Evolutionary conservation across 768 basidiomycete genomes (phyloP).

Genomic region (Gelatoporia subvermispora): DNA sequence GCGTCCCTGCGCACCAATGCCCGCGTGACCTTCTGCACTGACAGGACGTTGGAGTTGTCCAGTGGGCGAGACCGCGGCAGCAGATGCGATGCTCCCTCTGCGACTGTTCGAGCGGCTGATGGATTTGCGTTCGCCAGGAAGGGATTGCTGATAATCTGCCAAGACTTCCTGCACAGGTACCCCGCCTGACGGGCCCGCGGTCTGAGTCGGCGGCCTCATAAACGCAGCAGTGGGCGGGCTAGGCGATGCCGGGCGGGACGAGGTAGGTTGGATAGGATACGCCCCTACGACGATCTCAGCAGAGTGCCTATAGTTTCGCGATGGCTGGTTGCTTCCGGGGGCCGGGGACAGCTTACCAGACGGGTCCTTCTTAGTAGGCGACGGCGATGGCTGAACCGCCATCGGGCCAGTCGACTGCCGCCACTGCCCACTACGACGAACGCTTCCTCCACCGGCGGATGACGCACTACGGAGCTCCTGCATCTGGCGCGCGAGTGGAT

Average conservation of each 20-base stretch:
- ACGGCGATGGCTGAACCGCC: conserved; percentile 13
- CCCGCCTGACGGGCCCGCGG: conserved; percentile 36
- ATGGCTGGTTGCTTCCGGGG: conserved; percentile 22
- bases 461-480: conserved; percentile 38
- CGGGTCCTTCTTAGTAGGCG: conserved; percentile 6
- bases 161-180: conserved; percentile 73
- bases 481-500: conserved; percentile 66
- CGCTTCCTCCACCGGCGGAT: conserved; percentile 36
- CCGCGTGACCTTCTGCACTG: conserved; percentile 67
- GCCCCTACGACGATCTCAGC: conserved; percentile 77
- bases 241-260: conserved; percentile 73
- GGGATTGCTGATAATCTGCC: conserved; percentile 71
- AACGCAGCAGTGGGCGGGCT: conserved; percentile 68
- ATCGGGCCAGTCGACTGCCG: neutral
- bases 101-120: conserved; percentile 50
- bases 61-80: conserved; percentile 23
- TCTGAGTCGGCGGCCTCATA: conserved; percentile 54
- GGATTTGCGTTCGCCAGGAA: conserved; percentile 79
- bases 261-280: conserved; percentile 48
- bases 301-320: conserved; percentile 66
- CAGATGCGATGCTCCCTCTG: conserved; percentile 25
- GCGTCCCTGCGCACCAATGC: conserved; percentile 72
- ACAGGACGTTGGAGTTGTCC: conserved; percentile 38
- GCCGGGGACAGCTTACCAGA: conserved; percentile 33
- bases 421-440: conserved; percentile 35